A percentile compares a stretch with the other conserved stretches of the same genome.
Evolutionary conservation across 2,329 filamentous ascomycete genomes (phyloP).

Genomic region (Colletotrichum kahawae): DNA sequence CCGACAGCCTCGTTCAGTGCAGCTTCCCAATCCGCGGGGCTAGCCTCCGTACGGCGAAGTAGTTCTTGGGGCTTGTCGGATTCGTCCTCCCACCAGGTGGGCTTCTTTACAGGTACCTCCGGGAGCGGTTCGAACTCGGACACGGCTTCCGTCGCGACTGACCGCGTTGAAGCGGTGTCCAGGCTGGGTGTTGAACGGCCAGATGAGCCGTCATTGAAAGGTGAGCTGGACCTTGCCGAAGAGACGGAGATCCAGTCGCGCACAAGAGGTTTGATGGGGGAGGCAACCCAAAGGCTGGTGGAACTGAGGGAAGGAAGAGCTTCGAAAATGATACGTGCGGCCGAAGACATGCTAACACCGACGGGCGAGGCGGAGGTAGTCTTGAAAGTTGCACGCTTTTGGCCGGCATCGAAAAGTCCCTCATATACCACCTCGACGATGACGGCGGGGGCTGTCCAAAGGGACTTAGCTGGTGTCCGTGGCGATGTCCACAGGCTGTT

Average conservation of each 20-base stretch:
- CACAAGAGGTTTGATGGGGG: neutral
- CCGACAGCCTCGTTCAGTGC: conserved; percentile 13
- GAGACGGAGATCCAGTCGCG: conserved; percentile 26
- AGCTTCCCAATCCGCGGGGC: conserved; percentile 21
- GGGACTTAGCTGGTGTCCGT: neutral
- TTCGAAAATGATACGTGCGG: conserved; percentile 28
- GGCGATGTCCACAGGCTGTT: conserved; percentile 36
- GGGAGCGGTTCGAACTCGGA: conserved; percentile 14
- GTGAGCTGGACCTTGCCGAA: neutral
- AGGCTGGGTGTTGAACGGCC: conserved; percentile 12
- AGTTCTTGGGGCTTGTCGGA: neutral
- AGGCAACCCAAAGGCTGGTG: conserved; percentile 37
- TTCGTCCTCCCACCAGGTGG: conserved; percentile 18
- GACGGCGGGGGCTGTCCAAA: neutral
- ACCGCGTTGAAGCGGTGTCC: conserved; percentile 11
- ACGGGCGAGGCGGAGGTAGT: conserved; percentile 16
- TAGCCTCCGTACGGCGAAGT: neutral
- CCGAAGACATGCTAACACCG: conserved; percentile 17
- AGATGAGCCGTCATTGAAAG: neutral
- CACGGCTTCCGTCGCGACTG: neutral
- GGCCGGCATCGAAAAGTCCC: conserved; percentile 24
- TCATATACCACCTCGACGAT: neutral
- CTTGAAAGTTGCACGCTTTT: conserved; percentile 25
- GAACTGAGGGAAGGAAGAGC: conserved; percentile 35
- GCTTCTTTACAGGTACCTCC: neutral